phyloP scores from a whole-genome alignment of 345 rosid species.

The Sonneratia caseolaris region DNA sequence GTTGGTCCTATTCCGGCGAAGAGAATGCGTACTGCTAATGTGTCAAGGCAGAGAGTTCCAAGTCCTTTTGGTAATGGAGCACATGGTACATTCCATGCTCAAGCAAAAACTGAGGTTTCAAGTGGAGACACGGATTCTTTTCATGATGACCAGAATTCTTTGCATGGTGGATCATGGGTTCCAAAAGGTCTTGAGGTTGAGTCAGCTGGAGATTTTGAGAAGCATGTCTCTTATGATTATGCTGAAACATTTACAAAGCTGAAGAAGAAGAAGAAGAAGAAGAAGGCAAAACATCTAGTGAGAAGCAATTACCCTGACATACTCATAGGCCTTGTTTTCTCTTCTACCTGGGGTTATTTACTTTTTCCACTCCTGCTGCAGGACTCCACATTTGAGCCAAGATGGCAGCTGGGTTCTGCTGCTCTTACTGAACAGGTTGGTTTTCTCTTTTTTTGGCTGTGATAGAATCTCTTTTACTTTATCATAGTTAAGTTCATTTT shows the following conservation, averaged over 20 bases:
- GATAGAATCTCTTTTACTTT: neutral
- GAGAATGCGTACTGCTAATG: slow-evolving; percentile 87
- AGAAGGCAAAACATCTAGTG: slow-evolving; percentile 60
- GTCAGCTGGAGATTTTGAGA: slow-evolving; percentile 57
- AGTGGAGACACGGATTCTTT: slow-evolving; percentile 94
- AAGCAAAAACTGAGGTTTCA: slow-evolving; percentile 73
- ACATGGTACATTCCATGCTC: slow-evolving; percentile 37
- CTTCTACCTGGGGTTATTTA: slow-evolving; percentile 14
- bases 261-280: slow-evolving; percentile 96
- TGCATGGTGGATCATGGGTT: slow-evolving; percentile 60
- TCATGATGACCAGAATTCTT: slow-evolving; percentile 87
- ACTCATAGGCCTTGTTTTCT: neutral
- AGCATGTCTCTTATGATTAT: slow-evolving; percentile 53
- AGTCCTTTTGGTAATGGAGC: slow-evolving; percentile 55
- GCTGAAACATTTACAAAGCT: slow-evolving; percentile 72
- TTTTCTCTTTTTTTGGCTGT: slow-evolving; percentile 6
- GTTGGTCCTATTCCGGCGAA: slow-evolving; percentile 73
- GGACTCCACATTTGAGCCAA: slow-evolving; percentile 74
- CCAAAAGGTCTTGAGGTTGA: slow-evolving; percentile 82
- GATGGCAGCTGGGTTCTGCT: slow-evolving; percentile 66
- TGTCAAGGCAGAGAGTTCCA: slow-evolving; percentile 65
- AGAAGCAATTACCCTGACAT: neutral
- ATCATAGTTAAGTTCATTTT: neutral
- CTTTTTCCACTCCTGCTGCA: slow-evolving; percentile 29
- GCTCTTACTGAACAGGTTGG: slow-evolving; percentile 66